Base-by-base conservation (phyloP, 169 alveolate genomes). In the Cryptosporidium tyzzeri region DNA sequence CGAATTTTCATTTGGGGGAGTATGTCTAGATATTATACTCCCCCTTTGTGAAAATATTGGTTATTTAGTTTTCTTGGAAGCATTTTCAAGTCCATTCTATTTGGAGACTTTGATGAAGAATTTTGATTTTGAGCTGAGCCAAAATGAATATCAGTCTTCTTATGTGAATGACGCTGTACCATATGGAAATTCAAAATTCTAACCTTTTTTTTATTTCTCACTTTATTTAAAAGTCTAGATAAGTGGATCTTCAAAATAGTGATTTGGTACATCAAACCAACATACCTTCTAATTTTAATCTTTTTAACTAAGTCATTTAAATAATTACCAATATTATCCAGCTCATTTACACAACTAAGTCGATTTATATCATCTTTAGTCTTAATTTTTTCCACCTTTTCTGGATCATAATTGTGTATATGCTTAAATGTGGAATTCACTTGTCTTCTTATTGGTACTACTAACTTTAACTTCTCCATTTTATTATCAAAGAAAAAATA, bases 1-100 rank as follows among this genome's bases (percentile, higher is more conserved):
- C 2, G 39, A 35, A 53, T 33, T 12, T 29, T 31, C 48, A 35
- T 73, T 16, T 16, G 86, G 86, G 86, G 86, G 86, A 73, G 86
- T 37, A 73, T 73, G 55, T 31, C 70, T 73, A 8, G 23, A 18
- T 1, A 3, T 1, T 18, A 73, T 59, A 73, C 86, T 73, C 86
- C 86, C 86, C 86, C 86, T 73, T 21, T 0, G 61, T n/a, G 59
- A 71, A 71, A 71, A 71, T 10, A 3, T 23, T 50, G 65, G 5
- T 35, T 23, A 7, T 26, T 45, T 23, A 26, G n/a, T 9, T 5
- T 59, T 10, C 33, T 50, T 14, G 65, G 33, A 18, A 48, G 51
- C 35, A 29, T 45, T 48, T 39, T 26, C 70, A 53, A 14, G 18
- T 18, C 10, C 50, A 37, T 31, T 21, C 2, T n/a, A 29, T 33